A percentile compares a stretch with the other conserved stretches of the same genome.
phyloP scores from a whole-genome alignment of 2,329 filamentous ascomycete species.

The Sclerotinia subarctica region DNA sequence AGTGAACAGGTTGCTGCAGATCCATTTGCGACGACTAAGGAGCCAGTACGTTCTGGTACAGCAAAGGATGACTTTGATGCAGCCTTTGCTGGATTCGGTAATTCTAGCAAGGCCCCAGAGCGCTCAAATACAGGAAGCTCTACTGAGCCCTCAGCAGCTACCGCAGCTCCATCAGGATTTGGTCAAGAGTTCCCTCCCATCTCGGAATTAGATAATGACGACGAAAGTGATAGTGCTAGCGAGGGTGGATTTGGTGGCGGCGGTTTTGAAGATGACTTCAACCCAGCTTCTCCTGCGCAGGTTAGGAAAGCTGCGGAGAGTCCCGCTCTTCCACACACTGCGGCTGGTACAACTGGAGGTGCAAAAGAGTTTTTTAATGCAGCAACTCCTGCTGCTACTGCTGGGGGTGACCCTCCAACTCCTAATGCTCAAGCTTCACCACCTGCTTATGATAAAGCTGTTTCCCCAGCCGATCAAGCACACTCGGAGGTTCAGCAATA shows the following conservation, averaged over 20 bases:
- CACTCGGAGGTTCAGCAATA: constrained; percentile 51
- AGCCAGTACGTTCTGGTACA: constrained; percentile 43
- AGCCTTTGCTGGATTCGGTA: constrained; percentile 73
- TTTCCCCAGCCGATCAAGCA: constrained; percentile 42
- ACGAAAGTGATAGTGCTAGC: constrained; percentile 78
- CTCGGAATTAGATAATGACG: constrained; percentile 75
- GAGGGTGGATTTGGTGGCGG: constrained; percentile 54
- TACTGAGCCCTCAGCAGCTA: constrained; percentile 40
- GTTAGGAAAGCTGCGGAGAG: constrained; percentile 31
- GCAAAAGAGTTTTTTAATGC: constrained; percentile 35
- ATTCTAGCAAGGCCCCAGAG: constrained; percentile 49
- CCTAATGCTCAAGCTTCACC: constrained; percentile 57
- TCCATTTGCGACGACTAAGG: constrained; percentile 56
- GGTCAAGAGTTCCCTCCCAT: constrained; percentile 89
- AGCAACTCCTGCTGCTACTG: constrained; percentile 35
- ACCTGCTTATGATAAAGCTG: constrained; percentile 50
- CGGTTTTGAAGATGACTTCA: constrained; percentile 93
- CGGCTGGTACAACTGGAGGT: constrained; percentile 34
- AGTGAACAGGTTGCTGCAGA: constrained; percentile 48
- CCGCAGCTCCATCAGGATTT: constrained; percentile 51
- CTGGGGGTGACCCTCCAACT: constrained; percentile 45
- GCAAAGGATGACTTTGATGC: constrained; percentile 80
- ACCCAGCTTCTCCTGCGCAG: constrained; percentile 50
- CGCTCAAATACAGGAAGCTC: constrained; percentile 44
- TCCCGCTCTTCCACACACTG: constrained; percentile 25